phyloP scores from a whole-genome alignment of 345 rosid genomes.

The Trapa incisa region DNA sequence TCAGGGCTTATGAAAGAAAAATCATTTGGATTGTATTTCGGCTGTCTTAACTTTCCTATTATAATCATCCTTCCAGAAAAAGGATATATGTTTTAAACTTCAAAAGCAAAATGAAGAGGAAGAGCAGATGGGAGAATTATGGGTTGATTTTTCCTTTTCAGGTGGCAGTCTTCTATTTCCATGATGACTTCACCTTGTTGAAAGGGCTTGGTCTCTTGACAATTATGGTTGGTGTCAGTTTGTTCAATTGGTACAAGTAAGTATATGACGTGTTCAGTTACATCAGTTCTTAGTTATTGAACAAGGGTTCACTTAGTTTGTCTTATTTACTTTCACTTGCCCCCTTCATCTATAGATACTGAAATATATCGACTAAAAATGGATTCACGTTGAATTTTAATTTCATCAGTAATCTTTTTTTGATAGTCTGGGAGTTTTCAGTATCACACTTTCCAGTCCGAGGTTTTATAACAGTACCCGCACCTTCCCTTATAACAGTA shows the following conservation, averaged over 20 bases:
- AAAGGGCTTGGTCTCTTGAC: constrained; percentile 79
- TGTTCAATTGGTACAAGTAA: constrained; percentile 99
- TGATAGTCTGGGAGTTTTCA: not conserved
- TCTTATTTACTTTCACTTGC: not conserved
- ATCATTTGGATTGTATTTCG: not conserved
- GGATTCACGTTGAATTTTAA: not conserved
- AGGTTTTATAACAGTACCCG: not conserved
- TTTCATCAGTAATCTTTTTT: not conserved
- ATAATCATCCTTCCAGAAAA: not conserved
- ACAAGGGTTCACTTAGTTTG: not conserved
- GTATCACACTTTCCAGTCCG: not conserved
- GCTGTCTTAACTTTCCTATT: no score
- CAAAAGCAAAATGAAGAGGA: not conserved
- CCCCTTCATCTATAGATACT: not conserved
- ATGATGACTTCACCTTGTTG: constrained; percentile 86
- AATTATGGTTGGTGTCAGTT: constrained; percentile 79
- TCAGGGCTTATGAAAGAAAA: no score
- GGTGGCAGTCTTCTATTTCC: constrained; percentile 98
- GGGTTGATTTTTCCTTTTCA: constrained; percentile 16
- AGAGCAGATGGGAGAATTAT: not conserved
- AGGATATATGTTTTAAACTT: no score
- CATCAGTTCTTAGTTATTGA: not conserved
- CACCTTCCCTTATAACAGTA: not conserved
- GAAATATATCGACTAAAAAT: not conserved
- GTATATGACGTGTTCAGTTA: constrained; percentile 17